phyloP scores from a whole-genome alignment of 2,329 filamentous ascomycete species.

The Exophiala sp. region DNA sequence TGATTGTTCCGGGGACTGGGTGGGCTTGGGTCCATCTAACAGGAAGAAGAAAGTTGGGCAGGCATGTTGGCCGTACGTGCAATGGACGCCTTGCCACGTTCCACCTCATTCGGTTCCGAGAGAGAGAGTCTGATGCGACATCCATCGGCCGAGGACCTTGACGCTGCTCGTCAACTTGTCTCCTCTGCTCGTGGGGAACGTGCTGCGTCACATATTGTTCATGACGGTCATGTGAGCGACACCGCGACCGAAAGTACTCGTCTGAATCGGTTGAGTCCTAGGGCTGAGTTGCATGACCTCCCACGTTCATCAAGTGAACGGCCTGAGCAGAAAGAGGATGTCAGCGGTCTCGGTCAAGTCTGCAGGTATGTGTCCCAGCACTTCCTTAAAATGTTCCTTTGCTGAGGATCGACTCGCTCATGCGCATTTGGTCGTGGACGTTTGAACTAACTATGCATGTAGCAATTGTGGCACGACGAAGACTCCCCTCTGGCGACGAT shows the following conservation, averaged over 20 bases:
- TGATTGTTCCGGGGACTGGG: constrained; percentile 1
- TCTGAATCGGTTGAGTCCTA: constrained; percentile 8
- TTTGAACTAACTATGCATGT: constrained; percentile 9
- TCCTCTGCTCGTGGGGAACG: constrained; percentile 43
- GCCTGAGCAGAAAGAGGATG: constrained; percentile 18
- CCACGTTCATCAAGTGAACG: constrained; percentile 5
- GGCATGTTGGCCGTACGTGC: constrained; percentile 29
- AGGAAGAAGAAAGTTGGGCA: constrained; percentile 4
- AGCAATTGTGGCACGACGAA: constrained; percentile 94
- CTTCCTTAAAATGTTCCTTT: constrained; percentile 32
- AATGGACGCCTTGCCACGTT: constrained; percentile 27
- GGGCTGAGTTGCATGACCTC: constrained; percentile 6
- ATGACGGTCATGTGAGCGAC: constrained; percentile 13
- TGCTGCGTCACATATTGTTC: constrained; percentile 11
- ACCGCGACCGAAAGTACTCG: constrained; percentile 9
- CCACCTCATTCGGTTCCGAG: constrained; percentile 19
- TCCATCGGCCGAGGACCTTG: constrained; percentile 44
- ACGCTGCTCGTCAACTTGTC: constrained; percentile 45
- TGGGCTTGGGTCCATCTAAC: constrained; percentile 14
- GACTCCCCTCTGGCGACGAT: constrained; percentile 90
- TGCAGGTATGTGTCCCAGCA: constrained; percentile 30
- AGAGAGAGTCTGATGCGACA: constrained; percentile 35
- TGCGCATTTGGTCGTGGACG: not conserved
- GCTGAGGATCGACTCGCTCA: no score
- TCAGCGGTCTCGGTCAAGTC: constrained; percentile 24